Base-by-base conservation (phyloP, 495 filamentous ascomycete species). In the Platismatia glauca region DNA sequence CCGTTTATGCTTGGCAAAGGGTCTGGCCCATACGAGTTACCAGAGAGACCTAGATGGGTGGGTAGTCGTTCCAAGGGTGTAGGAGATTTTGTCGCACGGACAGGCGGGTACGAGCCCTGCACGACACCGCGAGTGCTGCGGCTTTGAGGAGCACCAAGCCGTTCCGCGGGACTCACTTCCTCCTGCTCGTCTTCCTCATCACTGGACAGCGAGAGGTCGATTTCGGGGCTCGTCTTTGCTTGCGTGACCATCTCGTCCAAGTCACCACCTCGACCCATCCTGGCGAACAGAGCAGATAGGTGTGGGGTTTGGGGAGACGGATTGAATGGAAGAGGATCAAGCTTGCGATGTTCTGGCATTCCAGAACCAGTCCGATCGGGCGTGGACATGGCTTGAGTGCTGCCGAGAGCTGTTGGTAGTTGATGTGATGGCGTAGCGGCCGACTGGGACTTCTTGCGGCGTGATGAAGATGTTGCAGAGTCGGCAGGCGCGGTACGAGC, bases 271-370 rank as follows among this genome's bases (percentile, higher is more conserved):
- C 86, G 80, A 38, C 86, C 89, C 66, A 78, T 81, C 61, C 79
- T 82, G 58, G 82, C 78, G 75, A 92, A 81, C 59, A 90, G 71
- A 15, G 82, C 81, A 38, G 89, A 91, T 16, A 96, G 79, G 71
- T 90, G 82, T 9, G 91, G 91, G 4, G 85, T 85, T n/a, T 82
- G 81, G 18, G 84, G 75, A 16, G 89, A 89, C 24, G 81, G 80
- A 31, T 78, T 73, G 65, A 89, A 85, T 9, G 74, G 62, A 31
- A 29, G 24, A 58, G 43, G 16, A 20, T 63, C 29, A 29, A 31
- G 13, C 20, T 27, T 20, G 22, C 1, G 15, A 33, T 37, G 20
- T 41, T 46, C 35, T 37, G 39, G 41, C 41, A 18, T 4, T 38
- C 52, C 52, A 0, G 33, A 41, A 22, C 38, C 37, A 3, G 16